Evolutionary conservation across 2,329 filamentous ascomycete genomes (phyloP).

Genomic region (Cadophora sp.): DNA sequence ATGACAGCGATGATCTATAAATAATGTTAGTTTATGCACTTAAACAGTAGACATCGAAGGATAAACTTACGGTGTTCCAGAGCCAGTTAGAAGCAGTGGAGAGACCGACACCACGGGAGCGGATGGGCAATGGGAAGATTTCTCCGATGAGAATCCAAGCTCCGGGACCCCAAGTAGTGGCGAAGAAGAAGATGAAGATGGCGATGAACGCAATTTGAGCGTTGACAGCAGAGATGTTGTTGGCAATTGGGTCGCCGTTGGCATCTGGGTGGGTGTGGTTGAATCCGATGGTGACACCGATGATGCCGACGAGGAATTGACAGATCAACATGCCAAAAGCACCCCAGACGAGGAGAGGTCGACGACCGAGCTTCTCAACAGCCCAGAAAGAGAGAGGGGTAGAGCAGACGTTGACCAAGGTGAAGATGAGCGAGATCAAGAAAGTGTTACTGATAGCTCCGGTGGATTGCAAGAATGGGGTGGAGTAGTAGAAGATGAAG

Average conservation of each 20-base stretch:
- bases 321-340: slow-evolving; percentile 84
- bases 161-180: slow-evolving; percentile 81
- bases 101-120: slow-evolving; percentile 84
- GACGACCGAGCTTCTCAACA: slow-evolving; percentile 82
- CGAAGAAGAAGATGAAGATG: slow-evolving; percentile 94
- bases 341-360: slow-evolving; percentile 79
- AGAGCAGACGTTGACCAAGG: slow-evolving; percentile 84
- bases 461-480: slow-evolving; percentile 81
- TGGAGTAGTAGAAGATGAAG: slow-evolving; percentile 90
- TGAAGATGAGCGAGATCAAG: slow-evolving; percentile 85
- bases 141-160: slow-evolving; percentile 87
- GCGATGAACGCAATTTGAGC: slow-evolving; percentile 87
- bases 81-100: slow-evolving; percentile 92
- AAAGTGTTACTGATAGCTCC: slow-evolving; percentile 80
- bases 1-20: slow-evolving; percentile 66
- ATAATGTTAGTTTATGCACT: neutral
- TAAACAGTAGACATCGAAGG: neutral
- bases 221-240: slow-evolving; percentile 59
- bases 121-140: slow-evolving; percentile 88
- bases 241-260: slow-evolving; percentile 52
- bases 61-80: slow-evolving; percentile 67
- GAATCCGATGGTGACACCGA: slow-evolving; percentile 66
- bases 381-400: slow-evolving; percentile 89
- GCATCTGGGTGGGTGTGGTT: slow-evolving; percentile 21
- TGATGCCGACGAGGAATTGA: slow-evolving; percentile 84